Evolutionary conservation across 768 basidiomycete genomes (phyloP), one percentile per base, ranked within the genome.

Genomic region (Lenzites betulinus): DNA sequence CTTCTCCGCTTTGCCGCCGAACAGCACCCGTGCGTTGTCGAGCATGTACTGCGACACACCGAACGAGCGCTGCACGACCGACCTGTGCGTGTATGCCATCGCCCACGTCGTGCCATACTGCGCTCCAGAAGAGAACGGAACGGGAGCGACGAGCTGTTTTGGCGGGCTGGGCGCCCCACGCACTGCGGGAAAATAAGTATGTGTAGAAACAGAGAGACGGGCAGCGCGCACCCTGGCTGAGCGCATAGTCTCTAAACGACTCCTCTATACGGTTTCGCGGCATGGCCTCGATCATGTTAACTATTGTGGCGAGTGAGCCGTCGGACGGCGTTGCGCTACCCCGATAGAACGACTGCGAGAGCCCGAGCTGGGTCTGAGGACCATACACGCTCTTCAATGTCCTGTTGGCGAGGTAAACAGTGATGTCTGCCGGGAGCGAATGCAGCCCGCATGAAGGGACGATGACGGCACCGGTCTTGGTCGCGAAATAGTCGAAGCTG

Each of bases 361-460:
- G 70, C 8, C 81, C 84, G n/a, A 85, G 76, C 20, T 75, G 68
- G 0, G 76, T 60, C 12, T 71, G 66, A 0, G 75, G 63, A 6
- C 77, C 76, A 4, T 69, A 74, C 51, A 74, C 69, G 11, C 76
- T 68, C 71, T 88, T 87, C 53, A 95, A 80, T 0, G 86, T 86
- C 66, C 83, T 85, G 59, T 87, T 87, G 18, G 89, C 82, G 48
- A 92, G 74, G 73, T 85, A 88, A 0, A 85, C 82, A 12, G 82
- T 73, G 44, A 89, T 70, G 69, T 97, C 93, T 3, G 87, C 84
- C 3, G 91, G 91, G 28, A 92, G 67, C 1, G 90, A 92, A 70
- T 93, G 91, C 60, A 90, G 80, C 2, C 88, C 93, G 54, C 86
- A 90, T 1, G 85, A 79, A 23, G 92, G 92, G 20, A 97, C 81